Conservation (phyloP, 1,139 yeast species). For the Pichia sp. region DNA sequence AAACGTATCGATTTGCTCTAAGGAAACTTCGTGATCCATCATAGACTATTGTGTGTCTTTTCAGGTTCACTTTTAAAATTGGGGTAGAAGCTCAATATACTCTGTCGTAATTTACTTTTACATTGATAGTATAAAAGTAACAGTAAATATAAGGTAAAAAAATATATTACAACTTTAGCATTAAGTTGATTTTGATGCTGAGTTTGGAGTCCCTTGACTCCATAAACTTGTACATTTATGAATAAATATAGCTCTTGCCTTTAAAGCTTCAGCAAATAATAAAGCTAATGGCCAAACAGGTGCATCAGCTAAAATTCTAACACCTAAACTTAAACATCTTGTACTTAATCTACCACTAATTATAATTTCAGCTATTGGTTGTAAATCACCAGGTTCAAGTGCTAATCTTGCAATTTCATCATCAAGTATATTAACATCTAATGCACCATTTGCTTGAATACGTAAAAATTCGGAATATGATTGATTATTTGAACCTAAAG, state of each 20-base stretch:
- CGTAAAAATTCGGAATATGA: constrained; percentile 52
- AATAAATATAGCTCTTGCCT: constrained; percentile 48
- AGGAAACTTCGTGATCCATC: no score
- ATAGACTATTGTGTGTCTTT: no score
- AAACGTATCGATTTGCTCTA: no score
- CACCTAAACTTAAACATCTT: constrained; percentile 57
- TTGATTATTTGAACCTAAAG: constrained; percentile 36
- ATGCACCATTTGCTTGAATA: constrained; percentile 47
- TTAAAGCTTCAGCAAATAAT: constrained; percentile 68
- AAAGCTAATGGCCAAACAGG: constrained; percentile 79
- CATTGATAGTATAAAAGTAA: no score
- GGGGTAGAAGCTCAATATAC: no score
- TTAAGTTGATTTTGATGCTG: neutral
- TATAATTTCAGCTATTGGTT: constrained; percentile 38
- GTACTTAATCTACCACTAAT: constrained; percentile 44
- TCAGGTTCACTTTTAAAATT: no score
- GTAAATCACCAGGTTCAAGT: constrained; percentile 35
- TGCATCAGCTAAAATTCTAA: constrained; percentile 67
- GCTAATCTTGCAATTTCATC: constrained; percentile 38
- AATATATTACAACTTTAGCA: neutral
- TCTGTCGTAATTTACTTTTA: no score
- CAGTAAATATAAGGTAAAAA: neutral
- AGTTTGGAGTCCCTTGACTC: constrained; percentile 6
- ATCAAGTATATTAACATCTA: constrained; percentile 41
- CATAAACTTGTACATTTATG: constrained; percentile 16